Evolutionary conservation across 2,329 filamentous ascomycete genomes (phyloP).

Genomic region (Colletotrichum sublineola): DNA sequence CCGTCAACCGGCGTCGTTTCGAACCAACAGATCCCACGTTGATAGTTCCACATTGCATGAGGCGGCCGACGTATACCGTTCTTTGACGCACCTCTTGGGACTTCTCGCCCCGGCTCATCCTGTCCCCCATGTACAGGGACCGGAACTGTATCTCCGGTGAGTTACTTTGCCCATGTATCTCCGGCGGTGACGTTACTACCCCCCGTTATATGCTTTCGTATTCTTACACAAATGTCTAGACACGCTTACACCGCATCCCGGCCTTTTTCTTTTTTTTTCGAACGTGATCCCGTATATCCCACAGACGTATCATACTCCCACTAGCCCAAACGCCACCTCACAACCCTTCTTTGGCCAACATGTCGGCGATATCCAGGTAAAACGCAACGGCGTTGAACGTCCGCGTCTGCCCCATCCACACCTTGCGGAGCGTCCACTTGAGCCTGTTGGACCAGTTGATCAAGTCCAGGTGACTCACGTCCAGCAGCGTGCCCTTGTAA

Average conservation of each 20-base stretch:
- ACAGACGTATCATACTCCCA: not conserved
- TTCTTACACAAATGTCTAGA: not conserved
- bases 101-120: not conserved
- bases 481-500: slow-evolving; percentile 73
- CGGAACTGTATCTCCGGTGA: not conserved
- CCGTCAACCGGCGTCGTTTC: not conserved
- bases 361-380: slow-evolving; percentile 75
- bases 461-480: slow-evolving; percentile 73
- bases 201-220: not conserved
- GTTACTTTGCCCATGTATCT: not conserved
- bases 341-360: slow-evolving; percentile 76
- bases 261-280: not conserved
- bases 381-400: slow-evolving; percentile 78
- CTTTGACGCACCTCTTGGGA: not conserved
- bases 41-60: not conserved
- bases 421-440: slow-evolving; percentile 66
- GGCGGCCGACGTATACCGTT: not conserved
- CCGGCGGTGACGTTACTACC: not conserved
- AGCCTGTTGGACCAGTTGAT: slow-evolving; percentile 78
- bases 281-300: not conserved
- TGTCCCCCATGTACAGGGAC: accelerated
- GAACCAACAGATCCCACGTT: not conserved
- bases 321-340: slow-evolving; percentile 43
- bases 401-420: slow-evolving; percentile 65
- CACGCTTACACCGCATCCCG: not conserved